phyloP scores from a whole-genome alignment of 345 rosid genomes.

The Lagerstroemia speciosa region DNA sequence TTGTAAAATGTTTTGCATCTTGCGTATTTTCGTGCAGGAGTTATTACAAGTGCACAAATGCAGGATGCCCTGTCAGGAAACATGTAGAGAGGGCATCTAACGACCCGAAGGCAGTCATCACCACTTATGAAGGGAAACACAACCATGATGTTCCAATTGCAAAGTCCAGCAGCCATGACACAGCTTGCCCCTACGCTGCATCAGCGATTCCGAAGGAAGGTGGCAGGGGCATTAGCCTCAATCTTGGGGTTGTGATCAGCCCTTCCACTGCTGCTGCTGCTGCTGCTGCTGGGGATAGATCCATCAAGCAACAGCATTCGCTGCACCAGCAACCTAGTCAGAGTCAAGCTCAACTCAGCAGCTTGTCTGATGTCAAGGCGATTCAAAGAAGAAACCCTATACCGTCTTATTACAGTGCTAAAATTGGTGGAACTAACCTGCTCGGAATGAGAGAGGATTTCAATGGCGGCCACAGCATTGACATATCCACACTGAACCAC shows the following conservation, averaged over 20 bases:
- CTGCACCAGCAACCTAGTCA: slow-evolving; percentile 30
- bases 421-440: slow-evolving; percentile 45
- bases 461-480: slow-evolving; percentile 35
- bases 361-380: slow-evolving; percentile 36
- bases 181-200: slow-evolving; percentile 17
- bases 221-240: slow-evolving; percentile 65
- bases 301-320: slow-evolving; percentile 30
- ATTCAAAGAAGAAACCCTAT: slow-evolving; percentile 40
- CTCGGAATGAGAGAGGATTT: slow-evolving; percentile 45
- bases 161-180: slow-evolving; percentile 54
- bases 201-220: slow-evolving; percentile 33
- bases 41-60: no score
- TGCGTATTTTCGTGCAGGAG: no score
- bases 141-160: slow-evolving; percentile 87
- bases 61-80: no score
- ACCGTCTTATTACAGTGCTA: slow-evolving; percentile 41
- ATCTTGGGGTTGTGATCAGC: slow-evolving; percentile 83
- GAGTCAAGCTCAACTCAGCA: slow-evolving; percentile 29
- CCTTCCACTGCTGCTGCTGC: slow-evolving; percentile 13
- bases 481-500: slow-evolving; percentile 38
- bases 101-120: slow-evolving; percentile 96
- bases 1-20: no score
- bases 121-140: slow-evolving; percentile 98
- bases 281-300: slow-evolving; percentile 36
- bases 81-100: no score